phyloP scores from a whole-genome alignment of 495 filamentous ascomycete genomes.

The Stereocaulon alpinum region DNA sequence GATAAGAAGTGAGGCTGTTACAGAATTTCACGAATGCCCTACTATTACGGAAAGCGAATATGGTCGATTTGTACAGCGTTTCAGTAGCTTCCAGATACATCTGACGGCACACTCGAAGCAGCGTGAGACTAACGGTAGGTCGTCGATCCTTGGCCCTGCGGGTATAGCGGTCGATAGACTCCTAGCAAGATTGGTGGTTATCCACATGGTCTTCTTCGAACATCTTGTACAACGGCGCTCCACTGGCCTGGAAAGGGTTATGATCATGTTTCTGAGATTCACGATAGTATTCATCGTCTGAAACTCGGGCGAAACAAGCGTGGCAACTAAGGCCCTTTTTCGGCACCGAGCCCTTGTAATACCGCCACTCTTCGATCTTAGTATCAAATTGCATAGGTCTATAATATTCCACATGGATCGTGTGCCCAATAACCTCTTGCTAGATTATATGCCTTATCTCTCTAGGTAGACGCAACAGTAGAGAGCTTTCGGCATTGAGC shows the following conservation, averaged over 20 bases:
- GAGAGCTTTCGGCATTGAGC: neutral
- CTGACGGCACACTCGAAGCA: neutral
- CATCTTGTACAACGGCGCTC: neutral
- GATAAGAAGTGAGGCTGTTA: neutral
- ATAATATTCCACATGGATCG: neutral
- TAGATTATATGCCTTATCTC: neutral
- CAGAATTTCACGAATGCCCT: neutral
- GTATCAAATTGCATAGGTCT: neutral
- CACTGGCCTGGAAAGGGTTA: neutral
- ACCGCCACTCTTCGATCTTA: neutral
- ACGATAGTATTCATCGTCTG: neutral
- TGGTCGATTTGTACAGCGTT: neutral
- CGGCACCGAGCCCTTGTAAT: neutral
- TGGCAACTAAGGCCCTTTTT: neutral
- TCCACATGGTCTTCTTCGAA: neutral
- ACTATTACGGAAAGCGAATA: neutral
- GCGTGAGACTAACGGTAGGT: neutral
- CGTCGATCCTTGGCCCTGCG: no score
- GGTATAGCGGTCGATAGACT: neutral
- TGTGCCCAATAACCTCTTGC: neutral
- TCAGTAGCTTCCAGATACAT: neutral
- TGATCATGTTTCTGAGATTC: neutral
- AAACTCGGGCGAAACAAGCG: neutral
- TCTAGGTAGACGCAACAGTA: neutral
- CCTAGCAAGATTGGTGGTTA: neutral